phyloP scores from a whole-genome alignment of 1,284 basidiomycete species.

The Cerrena zonata region DNA sequence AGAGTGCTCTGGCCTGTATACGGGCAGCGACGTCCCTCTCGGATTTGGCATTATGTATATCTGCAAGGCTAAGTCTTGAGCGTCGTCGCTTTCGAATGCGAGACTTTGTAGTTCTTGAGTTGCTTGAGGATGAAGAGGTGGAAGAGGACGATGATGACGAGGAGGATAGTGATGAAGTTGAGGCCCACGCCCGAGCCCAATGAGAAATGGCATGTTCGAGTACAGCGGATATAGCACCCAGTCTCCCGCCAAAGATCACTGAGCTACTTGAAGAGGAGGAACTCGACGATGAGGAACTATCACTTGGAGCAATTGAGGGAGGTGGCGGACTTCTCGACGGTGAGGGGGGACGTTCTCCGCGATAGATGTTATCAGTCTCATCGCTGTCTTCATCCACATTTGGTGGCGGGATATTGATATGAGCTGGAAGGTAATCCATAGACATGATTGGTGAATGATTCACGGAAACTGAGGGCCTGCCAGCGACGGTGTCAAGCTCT shows the following conservation, averaged over 20 bases:
- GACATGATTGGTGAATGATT: constrained; percentile 1
- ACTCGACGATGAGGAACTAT: constrained; percentile 38
- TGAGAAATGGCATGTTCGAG: constrained; percentile 43
- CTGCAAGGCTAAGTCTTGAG: constrained; percentile 40
- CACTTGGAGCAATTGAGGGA: constrained; percentile 26
- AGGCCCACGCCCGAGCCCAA: constrained; percentile 42
- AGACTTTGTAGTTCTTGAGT: constrained; percentile 33
- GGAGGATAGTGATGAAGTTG: constrained; percentile 32
- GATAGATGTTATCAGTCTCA: constrained; percentile 51
- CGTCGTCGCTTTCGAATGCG: constrained; percentile 37
- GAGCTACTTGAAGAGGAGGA: constrained; percentile 29
- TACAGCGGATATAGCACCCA: constrained; percentile 37
- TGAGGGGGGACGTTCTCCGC: constrained; percentile 42
- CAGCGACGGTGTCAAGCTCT: not conserved
- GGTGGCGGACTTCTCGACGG: constrained; percentile 26
- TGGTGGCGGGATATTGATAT: constrained; percentile 10
- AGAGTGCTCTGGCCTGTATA: constrained; percentile 55
- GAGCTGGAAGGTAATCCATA: constrained; percentile 16
- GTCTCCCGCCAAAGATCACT: constrained; percentile 30
- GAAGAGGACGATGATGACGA: constrained; percentile 39
- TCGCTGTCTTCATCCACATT: constrained; percentile 24
- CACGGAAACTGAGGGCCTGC: not conserved
- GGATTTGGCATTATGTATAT: constrained; percentile 44
- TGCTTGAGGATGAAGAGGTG: constrained; percentile 35
- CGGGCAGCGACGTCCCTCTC: constrained; percentile 54